phyloP scores from a whole-genome alignment of 2,329 filamentous ascomycete genomes.

The Mariannaea elegans region DNA sequence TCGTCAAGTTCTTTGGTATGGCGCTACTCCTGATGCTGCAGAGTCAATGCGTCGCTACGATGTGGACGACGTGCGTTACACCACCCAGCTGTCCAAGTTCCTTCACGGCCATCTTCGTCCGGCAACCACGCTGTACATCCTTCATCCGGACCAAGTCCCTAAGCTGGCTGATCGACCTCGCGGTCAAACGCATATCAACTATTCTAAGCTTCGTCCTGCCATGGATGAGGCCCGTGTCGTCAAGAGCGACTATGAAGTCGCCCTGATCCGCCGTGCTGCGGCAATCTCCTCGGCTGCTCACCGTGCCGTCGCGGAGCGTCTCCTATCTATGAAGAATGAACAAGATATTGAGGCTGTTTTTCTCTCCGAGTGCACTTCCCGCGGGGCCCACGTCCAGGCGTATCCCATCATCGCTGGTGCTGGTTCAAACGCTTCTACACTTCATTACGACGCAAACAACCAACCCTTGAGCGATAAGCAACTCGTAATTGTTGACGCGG shows the following conservation, averaged over 20 bases:
- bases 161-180: constrained; percentile 50
- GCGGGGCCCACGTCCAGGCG: constrained; percentile 79
- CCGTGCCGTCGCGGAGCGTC: constrained; percentile 71
- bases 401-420: constrained; percentile 91
- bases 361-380: constrained; percentile 73
- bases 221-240: constrained; percentile 84
- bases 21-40: constrained; percentile 65
- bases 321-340: constrained; percentile 76
- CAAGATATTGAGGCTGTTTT: constrained; percentile 85
- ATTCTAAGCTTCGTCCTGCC: constrained; percentile 66
- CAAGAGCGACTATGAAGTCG: constrained; percentile 88
- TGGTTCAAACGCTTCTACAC: constrained; percentile 81
- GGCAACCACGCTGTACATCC: constrained; percentile 53
- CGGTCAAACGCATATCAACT: constrained; percentile 55
- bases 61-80: constrained; percentile 75
- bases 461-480: constrained; percentile 74
- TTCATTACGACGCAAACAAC: constrained; percentile 89
- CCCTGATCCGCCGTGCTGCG: constrained; percentile 82
- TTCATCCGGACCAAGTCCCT: constrained; percentile 57
- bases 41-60: constrained; percentile 71
- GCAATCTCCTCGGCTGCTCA: constrained; percentile 82
- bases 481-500: constrained; percentile 86
- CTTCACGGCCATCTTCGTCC: constrained; percentile 51
- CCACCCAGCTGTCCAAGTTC: constrained; percentile 59
- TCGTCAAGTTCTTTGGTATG: constrained; percentile 69